Base-by-base conservation (phyloP, 257 asterid genomes). In the Buddleja alternifolia region DNA sequence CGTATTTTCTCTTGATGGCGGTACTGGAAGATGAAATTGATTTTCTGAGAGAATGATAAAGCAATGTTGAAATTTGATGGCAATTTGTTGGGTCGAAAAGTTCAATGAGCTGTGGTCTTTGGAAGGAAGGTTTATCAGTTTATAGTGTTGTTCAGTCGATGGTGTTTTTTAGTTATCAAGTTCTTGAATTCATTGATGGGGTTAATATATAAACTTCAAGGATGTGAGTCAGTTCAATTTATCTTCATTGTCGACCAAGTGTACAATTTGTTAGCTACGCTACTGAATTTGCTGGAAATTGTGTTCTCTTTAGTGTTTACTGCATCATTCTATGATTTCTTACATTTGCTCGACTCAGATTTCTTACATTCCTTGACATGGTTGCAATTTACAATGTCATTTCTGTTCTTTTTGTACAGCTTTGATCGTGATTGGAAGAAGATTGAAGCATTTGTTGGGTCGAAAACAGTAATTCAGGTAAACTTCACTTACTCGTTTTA, bases 341-440 rank as follows among this genome's bases (percentile, higher is more conserved):
- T 6, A 21, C 21, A 29, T 10, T 55, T 4, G 45, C 23, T 40
- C 0, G 25, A 14, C 14, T n/a, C 37, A 4, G n/a, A 19, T n/a
- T 46, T 66, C 24, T 51, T 9, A 14, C 23, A 52, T 29, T 8
- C 29, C 64, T 64, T 55, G 37, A 17, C 48, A 29, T 66, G 4
- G 52, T 19, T 56, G 34, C n/a, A 58, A 19, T 47, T 66, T 50
- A 48, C n/a, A 2, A 45, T 34, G 40, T 15, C 40, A 29, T 47
- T 66, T 60, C 15, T 61, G 23, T 21, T 68, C 4, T 40, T 44
- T 60, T 50, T 46, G 7, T 73, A 39, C 79, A 92, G 98, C 9
- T 92, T 92, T 73, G 97, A 92, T 66, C 97, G 98, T 25, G 98
- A 92, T 75, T 92, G 98, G 98, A 92, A 92, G 77, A 92, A 92